These are phyloP conservation scores for Serendipita sp. DNA, from an alignment of 768 basidiomycete genomes.

Conservation along the genomic window DNA sequence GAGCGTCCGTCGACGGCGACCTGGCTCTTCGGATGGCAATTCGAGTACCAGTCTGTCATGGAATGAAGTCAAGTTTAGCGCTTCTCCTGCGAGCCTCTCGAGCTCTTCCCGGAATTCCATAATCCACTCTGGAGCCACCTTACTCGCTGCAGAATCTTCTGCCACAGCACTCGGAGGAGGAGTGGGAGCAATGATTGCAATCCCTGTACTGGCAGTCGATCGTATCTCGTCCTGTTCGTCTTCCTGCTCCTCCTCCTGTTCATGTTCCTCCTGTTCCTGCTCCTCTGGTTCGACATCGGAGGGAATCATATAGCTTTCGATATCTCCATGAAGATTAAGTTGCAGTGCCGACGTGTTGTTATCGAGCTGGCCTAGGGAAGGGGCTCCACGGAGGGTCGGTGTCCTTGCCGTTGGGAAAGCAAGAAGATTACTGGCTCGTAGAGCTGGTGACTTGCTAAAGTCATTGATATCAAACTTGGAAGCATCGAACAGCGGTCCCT, in stretches of 20 bases:
- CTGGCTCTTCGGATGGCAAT: not conserved
- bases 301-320: not conserved
- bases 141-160: not conserved
- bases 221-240: too few species aligned
- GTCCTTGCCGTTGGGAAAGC: not conserved
- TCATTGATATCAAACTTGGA: not conserved
- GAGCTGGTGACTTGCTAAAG: not conserved
- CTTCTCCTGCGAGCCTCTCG: not conserved
- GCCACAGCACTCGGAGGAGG: not conserved
- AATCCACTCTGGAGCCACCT: not conserved
- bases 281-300: not conserved
- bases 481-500: constrained; percentile 1
- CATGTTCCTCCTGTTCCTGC: not conserved
- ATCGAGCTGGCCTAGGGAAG: not conserved
- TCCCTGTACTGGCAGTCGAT: too few species aligned
- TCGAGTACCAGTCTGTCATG: not conserved
- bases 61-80: constrained; percentile 4
- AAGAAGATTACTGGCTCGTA: not conserved
- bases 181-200: not conserved
- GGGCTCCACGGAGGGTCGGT: not conserved
- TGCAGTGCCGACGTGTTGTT: not conserved
- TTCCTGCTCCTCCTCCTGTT: too few species aligned
- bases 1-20: not conserved
- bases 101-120: not conserved
- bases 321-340: not conserved